Percentiles rank a stretch among this genome's conserved stretches.
Conservation (phyloP, 2,329 filamentous ascomycete genomes). For the Talaromyces sp. region DNA sequence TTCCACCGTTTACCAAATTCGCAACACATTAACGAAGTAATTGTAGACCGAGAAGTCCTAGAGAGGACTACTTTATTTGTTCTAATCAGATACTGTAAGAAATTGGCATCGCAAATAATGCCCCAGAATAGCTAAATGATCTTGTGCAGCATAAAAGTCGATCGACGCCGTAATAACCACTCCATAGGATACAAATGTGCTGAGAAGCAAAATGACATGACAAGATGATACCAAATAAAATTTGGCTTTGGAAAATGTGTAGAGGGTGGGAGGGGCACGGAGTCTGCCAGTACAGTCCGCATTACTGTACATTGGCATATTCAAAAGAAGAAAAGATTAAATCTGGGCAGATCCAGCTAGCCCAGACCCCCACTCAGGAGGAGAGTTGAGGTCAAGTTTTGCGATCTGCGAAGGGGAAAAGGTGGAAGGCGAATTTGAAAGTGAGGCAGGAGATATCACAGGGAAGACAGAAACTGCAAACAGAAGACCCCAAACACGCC, state of each 20-base stretch:
- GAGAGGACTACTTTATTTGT: constrained; percentile 16
- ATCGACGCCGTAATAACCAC: constrained; percentile 24
- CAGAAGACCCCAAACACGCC: constrained; percentile 18
- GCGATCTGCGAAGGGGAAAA: constrained; percentile 10
- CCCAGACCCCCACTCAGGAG: not conserved
- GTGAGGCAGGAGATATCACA: constrained; percentile 11
- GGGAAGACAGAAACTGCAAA: constrained; percentile 16
- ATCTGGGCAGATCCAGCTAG: constrained; percentile 12
- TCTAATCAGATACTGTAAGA: constrained; percentile 12
- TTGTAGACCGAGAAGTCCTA: not conserved
- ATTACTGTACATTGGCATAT: constrained; percentile 2
- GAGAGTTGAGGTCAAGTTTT: not conserved
- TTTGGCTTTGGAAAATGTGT: not conserved
- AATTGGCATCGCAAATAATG: constrained; percentile 13
- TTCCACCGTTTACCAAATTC: not conserved
- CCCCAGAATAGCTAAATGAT: constrained; percentile 22
- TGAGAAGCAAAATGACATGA: constrained; percentile 11
- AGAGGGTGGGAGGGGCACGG: constrained; percentile 6
- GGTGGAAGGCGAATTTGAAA: constrained; percentile 8
- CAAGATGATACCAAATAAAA: constrained; percentile 6
- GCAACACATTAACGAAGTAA: not conserved
- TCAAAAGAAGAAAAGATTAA: constrained; percentile 10
- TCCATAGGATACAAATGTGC: constrained; percentile 34
- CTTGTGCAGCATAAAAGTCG: constrained; percentile 21
- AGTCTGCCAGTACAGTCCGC: constrained; percentile 1